Evolutionary conservation across 2,329 filamentous ascomycete genomes (phyloP), one percentile per base, ranked within the genome.

Genomic region (Elsinoe australis): DNA sequence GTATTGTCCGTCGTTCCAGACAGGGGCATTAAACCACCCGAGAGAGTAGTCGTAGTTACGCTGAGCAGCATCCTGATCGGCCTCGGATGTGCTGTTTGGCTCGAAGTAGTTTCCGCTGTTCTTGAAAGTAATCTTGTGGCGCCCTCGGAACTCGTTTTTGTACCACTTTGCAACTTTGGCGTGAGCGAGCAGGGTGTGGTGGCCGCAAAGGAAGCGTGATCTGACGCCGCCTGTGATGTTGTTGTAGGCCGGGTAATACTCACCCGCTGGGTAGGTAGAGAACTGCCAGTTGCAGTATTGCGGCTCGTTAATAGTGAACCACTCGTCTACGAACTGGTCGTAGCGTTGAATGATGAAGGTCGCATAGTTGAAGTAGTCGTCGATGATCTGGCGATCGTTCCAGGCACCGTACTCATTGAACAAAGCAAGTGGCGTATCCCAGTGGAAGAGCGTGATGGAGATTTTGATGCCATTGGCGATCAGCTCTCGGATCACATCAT

Each of bases 361-460:
- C 5, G 68, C 67, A 51, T 68, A 71, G 14, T 64, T 55, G 14
- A 66, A 59, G 53, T 68, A 71, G 51, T 70, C 65, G 9, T 59
- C 48, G 0, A 64, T 52, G 35, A 65, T 65, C 14, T 67, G 61
- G 8, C 58, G 53, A 50, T 62, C 56, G 10, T 64, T 56, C 58
- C 65, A 68, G 7, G 59, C 65, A n/a, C 67, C 65, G 42, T 70
- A 70, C 9, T 59, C 54, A 39, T 69, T 36, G 22, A 48, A 48
- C 3, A 48, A 24, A 7, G 45, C 45, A 3, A 44, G 34, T 10
- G 45, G 45, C 4, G 61, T 54, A 50, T 73, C 69, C 66, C 66
- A 71, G 52, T 72, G 69, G 45, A 66, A 68, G 24, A 75, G 60
- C 0, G 72, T 74, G 3, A 72, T 65, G 0, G 64, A 58, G 1